Evolutionary conservation across 2,329 filamentous ascomycete genomes (phyloP), one percentile per base, ranked within the genome.

Genomic region (Pseudogymnoascus sp.): DNA sequence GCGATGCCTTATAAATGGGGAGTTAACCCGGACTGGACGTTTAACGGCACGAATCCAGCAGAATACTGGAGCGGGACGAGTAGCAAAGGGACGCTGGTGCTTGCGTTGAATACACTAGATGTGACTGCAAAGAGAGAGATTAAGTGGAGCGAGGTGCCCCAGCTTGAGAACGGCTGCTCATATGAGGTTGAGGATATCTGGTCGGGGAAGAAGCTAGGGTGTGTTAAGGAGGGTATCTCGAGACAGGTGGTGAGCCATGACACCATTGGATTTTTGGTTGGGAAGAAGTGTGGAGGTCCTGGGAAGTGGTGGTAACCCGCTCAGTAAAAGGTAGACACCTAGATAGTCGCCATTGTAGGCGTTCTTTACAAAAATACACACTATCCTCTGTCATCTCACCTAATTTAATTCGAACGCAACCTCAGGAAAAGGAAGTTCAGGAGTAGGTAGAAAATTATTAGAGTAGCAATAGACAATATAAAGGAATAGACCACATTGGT

Each of bases 41-140:
- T 75, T 68, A 78, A 84, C 65, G 66, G 69, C n/a, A 75, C 74
- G 0, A 69, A 77, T 61, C 79, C 79, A 3, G 78, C 80, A 1
- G 76, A 80, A 69, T 81, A 76, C 69, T 82, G 78, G 78, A 72
- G 75, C 1, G 79, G 79, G 0, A 69, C 69, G 21, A 78, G 74
- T 2, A 69, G 68, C 6, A 66, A 72, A n/a, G 79, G 78, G 1
- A 75, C 74, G 11, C 72, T 80, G 40, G 74, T 80, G 13, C 72
- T 81, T 29, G 70, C 79, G 64, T 67, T 81, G 24, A 82, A 82
- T 67, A 75, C 76, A 1, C 59, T 73, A 15, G 66, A 72, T 0
- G 61, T 67, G 1, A 70, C 65, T 2, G 67, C 66, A 24, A 70
- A 64, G 24, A 78, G 76, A 69, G 71, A 69, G 17, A 73, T 74